Evolutionary conservation across 768 basidiomycete species (phyloP).

Genomic region (Roridomyces roridus): DNA sequence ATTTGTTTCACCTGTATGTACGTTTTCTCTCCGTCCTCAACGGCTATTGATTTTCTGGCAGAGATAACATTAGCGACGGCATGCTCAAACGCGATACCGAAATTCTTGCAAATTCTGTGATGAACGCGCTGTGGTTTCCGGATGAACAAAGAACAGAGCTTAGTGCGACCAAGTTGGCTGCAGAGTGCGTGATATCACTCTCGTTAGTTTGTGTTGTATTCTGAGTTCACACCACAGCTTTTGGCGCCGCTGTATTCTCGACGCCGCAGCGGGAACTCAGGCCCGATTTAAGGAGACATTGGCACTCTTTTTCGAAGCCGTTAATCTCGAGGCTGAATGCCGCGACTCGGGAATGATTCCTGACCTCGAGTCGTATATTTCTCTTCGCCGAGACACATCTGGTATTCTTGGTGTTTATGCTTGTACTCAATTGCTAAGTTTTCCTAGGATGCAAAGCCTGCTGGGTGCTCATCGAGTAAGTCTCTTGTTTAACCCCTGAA

Average conservation of each 20-base stretch:
- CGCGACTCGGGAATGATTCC: constrained; percentile 61
- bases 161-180: constrained; percentile 67
- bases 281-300: constrained; percentile 76
- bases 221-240: too few relatives aligned
- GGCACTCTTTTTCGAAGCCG: constrained; percentile 70
- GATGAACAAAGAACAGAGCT: too few relatives aligned
- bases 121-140: constrained; percentile 73
- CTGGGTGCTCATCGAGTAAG: constrained; percentile 77
- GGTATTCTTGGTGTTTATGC: constrained; percentile 43
- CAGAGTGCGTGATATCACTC: constrained; percentile 69
- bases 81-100: constrained; percentile 72
- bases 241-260: constrained; percentile 67
- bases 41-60: constrained; percentile 31
- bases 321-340: constrained; percentile 65
- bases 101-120: constrained; percentile 67
- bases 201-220: too few relatives aligned
- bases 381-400: constrained; percentile 75
- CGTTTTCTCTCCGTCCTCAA: too few relatives aligned
- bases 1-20: constrained; percentile 58
- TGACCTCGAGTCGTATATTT: constrained; percentile 77
- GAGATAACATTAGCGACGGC: constrained; percentile 80
- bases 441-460: constrained; percentile 66
- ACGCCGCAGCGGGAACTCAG: constrained; percentile 62
- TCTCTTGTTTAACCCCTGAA: too few relatives aligned
- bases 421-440: constrained; percentile 22